These are phyloP conservation scores for Sporothrix mexicana DNA, from an alignment of 2,329 filamentous ascomycete species.

Conservation along the genomic window DNA sequence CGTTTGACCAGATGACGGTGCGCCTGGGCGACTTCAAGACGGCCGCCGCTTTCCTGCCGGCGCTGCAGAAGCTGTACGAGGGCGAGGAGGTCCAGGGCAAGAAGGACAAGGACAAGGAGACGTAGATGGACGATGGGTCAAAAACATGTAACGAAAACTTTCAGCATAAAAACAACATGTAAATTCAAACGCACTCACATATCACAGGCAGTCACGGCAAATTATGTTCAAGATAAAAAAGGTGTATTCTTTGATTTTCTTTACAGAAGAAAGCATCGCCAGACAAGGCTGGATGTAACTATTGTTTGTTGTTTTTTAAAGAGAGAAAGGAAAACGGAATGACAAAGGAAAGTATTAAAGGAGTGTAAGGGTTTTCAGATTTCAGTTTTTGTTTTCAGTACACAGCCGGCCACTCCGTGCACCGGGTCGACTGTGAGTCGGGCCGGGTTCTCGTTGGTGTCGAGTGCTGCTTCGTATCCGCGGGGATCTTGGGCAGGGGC, in stretches of 20 bases:
- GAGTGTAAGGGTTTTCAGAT: too few species aligned
- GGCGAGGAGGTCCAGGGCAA: conserved; percentile 25
- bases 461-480: not conserved
- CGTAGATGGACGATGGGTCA: not conserved
- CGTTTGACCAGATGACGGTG: conserved; percentile 80
- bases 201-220: not conserved
- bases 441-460: not conserved
- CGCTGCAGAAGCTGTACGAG: conserved; percentile 40
- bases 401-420: conserved; percentile 1
- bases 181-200: too few species aligned
- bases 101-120: not conserved
- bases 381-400: not conserved
- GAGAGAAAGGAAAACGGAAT: not conserved
- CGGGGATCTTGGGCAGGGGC: not conserved
- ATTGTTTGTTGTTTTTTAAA: not conserved
- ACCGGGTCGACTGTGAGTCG: not conserved
- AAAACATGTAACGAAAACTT: not conserved
- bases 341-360: not conserved
- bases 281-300: not conserved
- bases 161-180: not conserved
- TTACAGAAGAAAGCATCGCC: not conserved
- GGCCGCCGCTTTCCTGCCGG: conserved; percentile 50
- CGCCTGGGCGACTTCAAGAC: conserved; percentile 72
- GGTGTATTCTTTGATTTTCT: not conserved
- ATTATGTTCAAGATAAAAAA: not conserved